Conservation (phyloP, 1,284 basidiomycete genomes). For the Wallemia ichthyophaga region DNA sequence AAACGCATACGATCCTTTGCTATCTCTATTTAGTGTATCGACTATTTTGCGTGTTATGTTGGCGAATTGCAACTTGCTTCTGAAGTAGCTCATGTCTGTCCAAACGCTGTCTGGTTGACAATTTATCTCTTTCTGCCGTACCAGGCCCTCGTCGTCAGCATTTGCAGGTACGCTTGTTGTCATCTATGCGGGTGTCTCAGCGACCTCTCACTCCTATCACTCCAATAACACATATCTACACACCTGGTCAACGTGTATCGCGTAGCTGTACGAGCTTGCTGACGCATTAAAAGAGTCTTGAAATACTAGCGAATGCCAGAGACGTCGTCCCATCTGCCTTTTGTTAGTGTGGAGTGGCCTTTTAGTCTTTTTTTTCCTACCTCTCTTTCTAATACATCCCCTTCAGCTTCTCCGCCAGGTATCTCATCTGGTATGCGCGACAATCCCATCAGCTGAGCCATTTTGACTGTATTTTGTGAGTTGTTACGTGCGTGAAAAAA, state of each 20-base stretch:
- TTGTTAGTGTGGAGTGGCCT: neutral
- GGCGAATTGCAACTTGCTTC: neutral
- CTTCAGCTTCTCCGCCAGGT: neutral
- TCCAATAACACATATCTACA: neutral
- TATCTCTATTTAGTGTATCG: neutral
- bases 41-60: constrained; percentile 1
- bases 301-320: neutral
- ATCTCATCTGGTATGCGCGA: neutral
- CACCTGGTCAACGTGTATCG: neutral
- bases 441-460: neutral
- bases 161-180: neutral
- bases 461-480: too few species aligned
- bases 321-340: neutral
- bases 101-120: neutral
- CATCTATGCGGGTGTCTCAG: neutral
- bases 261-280: constrained; percentile 1
- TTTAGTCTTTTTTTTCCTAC: neutral
- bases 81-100: constrained; percentile 1
- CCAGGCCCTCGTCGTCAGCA: neutral
- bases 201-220: neutral
- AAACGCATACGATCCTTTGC: neutral
- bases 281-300: constrained; percentile 1
- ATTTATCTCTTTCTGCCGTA: neutral
- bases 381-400: neutral
- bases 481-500: too few species aligned